Base-by-base conservation (phyloP, 768 basidiomycete genomes). In the Pleurotus citrinopileatus region DNA sequence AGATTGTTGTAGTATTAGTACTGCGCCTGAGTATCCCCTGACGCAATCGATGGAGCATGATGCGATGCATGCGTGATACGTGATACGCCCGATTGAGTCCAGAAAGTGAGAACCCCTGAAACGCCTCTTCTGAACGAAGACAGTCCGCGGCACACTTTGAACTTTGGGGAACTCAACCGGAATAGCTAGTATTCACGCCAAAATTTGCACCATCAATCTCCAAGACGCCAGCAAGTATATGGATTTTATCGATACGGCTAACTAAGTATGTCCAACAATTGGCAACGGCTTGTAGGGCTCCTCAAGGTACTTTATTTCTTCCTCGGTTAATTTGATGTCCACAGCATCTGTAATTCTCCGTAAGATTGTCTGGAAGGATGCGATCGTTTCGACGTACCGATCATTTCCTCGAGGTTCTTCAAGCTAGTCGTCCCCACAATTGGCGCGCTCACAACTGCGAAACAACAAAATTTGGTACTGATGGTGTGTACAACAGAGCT, bases 361-460 rank as follows among this genome's bases (percentile, higher is more conserved):
- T n/a, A n/a, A n/a, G n/a, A n/a, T n/a, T n/a, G n/a, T n/a, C n/a
- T n/a, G n/a, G n/a, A n/a, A n/a, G n/a, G n/a, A n/a, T n/a, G n/a
- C n/a, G n/a, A n/a, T n/a, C n/a, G n/a, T n/a, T n/a, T n/a, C n/a
- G n/a, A n/a, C n/a, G n/a, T 62, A 77, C 78, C 77, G 47, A 82
- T 70, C 13, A 83, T 61, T 48, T 85, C 83, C 20, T 73, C 61
- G 23, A 85, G 64, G 53, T 83, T 80, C 25, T 79, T 69, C 3
- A 78, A 56, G 26, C 75, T 80, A 1, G 79, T 81, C 0, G 76
- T 72, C 0, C 83, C 84, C 28, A 85, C 73, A 59, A 86, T 82
- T 0, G 84, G 84, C 1, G 82, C 83, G 0, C 81, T 69, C 3
- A 86, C 75, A 23, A 67, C 75, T 70, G 42, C 23, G 13, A 26